Evolutionary conservation across 805 yeast species (phyloP), one percentile per base, ranked within the genome.

Genomic region (Kluyveromyces wickerhamii): DNA sequence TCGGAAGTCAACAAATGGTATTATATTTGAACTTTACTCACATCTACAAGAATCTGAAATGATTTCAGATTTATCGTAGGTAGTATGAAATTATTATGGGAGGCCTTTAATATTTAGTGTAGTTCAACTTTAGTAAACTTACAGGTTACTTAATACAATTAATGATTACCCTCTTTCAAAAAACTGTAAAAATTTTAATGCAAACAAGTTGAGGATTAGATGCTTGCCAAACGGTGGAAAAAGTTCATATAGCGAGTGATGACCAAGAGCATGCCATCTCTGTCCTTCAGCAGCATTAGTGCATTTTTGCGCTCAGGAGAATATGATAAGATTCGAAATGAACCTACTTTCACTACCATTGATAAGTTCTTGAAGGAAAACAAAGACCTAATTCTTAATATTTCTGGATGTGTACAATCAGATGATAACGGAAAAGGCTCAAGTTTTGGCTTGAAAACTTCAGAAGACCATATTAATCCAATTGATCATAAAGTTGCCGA

Each of bases 401-500:
- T 43, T 5, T 37, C 44, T 5, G 30, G 31, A 9, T 20, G 21
- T 7, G 38, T 29, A 10, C 21, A 26, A 20, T n/a, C 17, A 6
- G 29, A 27, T 5, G 7, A 14, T 3, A 13, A 9, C 14, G 25
- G 13, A 6, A 17, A 11, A 24, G 16, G 15, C 19, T n/a, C 14
- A 13, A 36, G 12, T 41, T 71, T 17, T 47, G 60, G 2, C 41
- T 18, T 74, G 25, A 62, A 77, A 34, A 67, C 65, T 14, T 49
- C 63, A 6, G 49, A 59, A 8, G 66, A 63, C 44, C 49, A 63
- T 3, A 52, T 58, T 21, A 52, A 66, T 15, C 53, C 63, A 1
- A 48, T 59, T 13, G 57, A 61, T 29, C 57, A 62, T 26, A 49
- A 60, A 11, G 62, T 60, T 35, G 72, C 79, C 4, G 40, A 48